Evolutionary conservation across 2,329 filamentous ascomycete genomes (phyloP).

Genomic region (Curvularia lunata): DNA sequence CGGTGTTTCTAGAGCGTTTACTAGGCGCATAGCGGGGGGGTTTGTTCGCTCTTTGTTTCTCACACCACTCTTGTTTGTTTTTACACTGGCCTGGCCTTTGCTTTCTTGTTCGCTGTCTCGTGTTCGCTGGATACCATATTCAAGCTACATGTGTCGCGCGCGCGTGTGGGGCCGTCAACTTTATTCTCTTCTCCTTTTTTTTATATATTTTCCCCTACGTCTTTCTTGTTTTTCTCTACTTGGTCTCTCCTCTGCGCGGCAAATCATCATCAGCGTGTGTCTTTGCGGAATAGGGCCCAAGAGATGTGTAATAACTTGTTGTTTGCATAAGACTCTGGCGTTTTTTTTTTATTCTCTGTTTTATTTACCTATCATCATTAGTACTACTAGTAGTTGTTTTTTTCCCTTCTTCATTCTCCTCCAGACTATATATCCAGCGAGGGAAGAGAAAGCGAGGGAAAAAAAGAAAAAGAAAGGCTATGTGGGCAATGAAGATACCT

Average conservation of each 20-base stretch:
- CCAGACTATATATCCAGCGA: too few relatives aligned
- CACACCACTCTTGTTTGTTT: neutral
- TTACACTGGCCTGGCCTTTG: neutral
- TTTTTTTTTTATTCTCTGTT: neutral
- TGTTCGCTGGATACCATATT: conserved; percentile 11
- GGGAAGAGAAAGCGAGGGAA: too few relatives aligned
- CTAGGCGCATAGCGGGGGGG: conserved; percentile 6
- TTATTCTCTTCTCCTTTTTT: too few relatives aligned
- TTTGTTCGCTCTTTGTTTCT: conserved; percentile 3
- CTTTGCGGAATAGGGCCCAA: too few relatives aligned
- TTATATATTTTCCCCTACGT: too few relatives aligned
- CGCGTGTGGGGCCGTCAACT: neutral
- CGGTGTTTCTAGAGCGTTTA: conserved; percentile 8
- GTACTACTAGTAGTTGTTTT: neutral
- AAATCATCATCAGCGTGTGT: too few relatives aligned
- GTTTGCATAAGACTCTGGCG: neutral
- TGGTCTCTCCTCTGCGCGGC: too few relatives aligned
- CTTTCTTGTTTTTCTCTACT: too few relatives aligned
- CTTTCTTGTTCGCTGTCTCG: conserved; percentile 3
- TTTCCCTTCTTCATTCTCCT: neutral
- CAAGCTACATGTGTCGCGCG: conserved; percentile 3
- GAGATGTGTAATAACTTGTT: neutral
- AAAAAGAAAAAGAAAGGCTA: too few relatives aligned
- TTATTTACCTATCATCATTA: neutral
- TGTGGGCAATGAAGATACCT: too few relatives aligned